Base-by-base conservation (phyloP, 306 rosid species). In the Cucumis sativus region DNA sequence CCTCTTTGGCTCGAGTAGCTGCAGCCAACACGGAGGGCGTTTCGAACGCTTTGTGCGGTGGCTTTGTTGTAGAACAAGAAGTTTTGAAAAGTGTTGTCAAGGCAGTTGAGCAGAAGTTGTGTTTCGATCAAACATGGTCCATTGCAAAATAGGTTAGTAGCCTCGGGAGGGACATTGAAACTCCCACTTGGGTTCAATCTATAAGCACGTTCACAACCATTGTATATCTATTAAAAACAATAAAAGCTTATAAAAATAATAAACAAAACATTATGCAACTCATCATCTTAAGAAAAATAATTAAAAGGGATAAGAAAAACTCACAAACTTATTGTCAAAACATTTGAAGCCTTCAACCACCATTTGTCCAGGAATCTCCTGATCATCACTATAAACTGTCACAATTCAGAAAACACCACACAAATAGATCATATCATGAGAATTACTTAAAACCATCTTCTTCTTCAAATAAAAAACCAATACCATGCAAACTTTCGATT, bases 111-210 rank as follows among this genome's bases (percentile, higher is more conserved):
- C 72, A 90, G 56, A 21, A 75, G 33, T 60, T 85, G 88, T 66
- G 95, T 86, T 82, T 90, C 95, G 1, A 68, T 4, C 35, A 88
- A 78, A 83, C 95, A 90, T 7, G 95, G 90, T 76, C 89, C 92
- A 71, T 80, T 85, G 39, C 92, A 88, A 86, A 86, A 88, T 35
- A 82, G 9, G 68, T 80, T 86, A 61, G 79, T 75, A 39, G 82
- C 90, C 66, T 79, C 86, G 2, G 76, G 74, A 71, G 92, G 90
- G 21, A 86, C 64, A 23, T 83, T 84, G 56, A 90, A 78, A 57
- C 73, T 79, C 79, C 90, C 95, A 77, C 89, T 88, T 75, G 95
- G 92, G 74, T 83, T 88, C 77, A 89, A 77, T 82, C 93, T 84
- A 61, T 84, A 89, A 61, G 84, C 83, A 51, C 83, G 84, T 61